These are phyloP conservation scores for Ogataea pini DNA, from an alignment of 805 yeast genomes.

Conservation along the genomic window DNA sequence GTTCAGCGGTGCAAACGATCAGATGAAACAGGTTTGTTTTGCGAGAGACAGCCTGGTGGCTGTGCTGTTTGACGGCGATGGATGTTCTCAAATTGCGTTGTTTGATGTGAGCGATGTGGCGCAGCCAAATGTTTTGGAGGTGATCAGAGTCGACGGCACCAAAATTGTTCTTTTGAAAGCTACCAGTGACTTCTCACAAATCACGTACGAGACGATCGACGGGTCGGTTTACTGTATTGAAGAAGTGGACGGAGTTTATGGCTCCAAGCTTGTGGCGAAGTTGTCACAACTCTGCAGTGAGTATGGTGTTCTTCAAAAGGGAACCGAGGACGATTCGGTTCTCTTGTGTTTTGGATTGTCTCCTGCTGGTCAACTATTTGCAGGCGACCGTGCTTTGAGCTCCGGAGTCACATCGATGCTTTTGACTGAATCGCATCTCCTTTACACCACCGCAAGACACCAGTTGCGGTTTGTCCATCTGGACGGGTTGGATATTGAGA, in stretches of 20 bases:
- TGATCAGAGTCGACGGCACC: conserved; percentile 49
- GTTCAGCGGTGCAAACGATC: conserved; percentile 44
- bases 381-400: conserved; percentile 58
- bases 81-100: conserved; percentile 50
- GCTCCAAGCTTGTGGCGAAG: conserved; percentile 40
- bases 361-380: conserved; percentile 70
- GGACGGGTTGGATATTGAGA: conserved; percentile 18
- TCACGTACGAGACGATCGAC: conserved; percentile 63
- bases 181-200: conserved; percentile 49
- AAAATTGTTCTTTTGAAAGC: conserved; percentile 56
- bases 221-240: conserved; percentile 54
- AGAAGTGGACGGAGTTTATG: conserved; percentile 6
- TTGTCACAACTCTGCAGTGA: conserved; percentile 74
- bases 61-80: conserved; percentile 57
- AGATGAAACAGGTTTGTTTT: conserved; percentile 65
- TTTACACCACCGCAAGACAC: conserved; percentile 88
- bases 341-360: conserved; percentile 76
- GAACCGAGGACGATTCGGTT: conserved; percentile 11
- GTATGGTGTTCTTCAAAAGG: conserved; percentile 45
- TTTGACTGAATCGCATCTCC: conserved; percentile 66
- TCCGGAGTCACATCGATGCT: conserved; percentile 81
- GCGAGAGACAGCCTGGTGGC: conserved; percentile 52
- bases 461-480: conserved; percentile 80
- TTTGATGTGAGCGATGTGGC: conserved; percentile 46
- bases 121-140: conserved; percentile 42